These are phyloP conservation scores for Baeospora myosura DNA, from an alignment of 1,284 basidiomycete species.

Conservation along the genomic window DNA sequence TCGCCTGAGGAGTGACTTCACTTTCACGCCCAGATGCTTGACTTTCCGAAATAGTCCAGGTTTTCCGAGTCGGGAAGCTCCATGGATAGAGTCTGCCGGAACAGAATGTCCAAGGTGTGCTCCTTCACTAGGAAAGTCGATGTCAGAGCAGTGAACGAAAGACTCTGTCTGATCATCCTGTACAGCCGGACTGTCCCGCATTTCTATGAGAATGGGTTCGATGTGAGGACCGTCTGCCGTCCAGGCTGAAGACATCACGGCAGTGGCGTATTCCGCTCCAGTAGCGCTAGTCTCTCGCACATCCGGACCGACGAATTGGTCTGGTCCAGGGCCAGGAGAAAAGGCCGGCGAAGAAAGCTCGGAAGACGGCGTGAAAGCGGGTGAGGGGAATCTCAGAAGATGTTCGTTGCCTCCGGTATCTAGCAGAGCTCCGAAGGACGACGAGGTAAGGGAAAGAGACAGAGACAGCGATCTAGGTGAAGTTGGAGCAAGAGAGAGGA, in stretches of 20 bases:
- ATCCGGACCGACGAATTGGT: neutral
- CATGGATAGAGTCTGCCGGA: no score
- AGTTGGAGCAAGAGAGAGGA: neutral
- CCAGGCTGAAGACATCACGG: slow-evolving; percentile 27
- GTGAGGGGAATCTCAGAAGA: no score
- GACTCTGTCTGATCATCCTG: no score
- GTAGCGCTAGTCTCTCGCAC: slow-evolving; percentile 11
- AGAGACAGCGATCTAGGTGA: neutral
- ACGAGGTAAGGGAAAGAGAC: neutral
- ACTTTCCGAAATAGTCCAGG: no score
- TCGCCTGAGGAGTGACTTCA: no score
- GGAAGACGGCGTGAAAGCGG: neutral
- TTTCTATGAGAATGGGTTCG: slow-evolving; percentile 9
- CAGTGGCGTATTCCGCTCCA: slow-evolving; percentile 26
- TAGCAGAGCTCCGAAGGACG: neutral
- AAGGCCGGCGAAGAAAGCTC: neutral
- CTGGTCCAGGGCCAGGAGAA: neutral
- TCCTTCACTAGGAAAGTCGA: no score
- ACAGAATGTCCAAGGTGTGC: no score
- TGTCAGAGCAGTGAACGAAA: no score
- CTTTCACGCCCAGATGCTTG: no score
- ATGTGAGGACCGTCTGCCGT: slow-evolving; percentile 17
- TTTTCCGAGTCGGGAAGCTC: no score
- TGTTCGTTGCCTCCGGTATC: no score
- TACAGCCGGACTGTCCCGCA: no score